phyloP scores from a whole-genome alignment of 2,329 filamentous ascomycete genomes.

The Allantophomopsis lycopodina region DNA sequence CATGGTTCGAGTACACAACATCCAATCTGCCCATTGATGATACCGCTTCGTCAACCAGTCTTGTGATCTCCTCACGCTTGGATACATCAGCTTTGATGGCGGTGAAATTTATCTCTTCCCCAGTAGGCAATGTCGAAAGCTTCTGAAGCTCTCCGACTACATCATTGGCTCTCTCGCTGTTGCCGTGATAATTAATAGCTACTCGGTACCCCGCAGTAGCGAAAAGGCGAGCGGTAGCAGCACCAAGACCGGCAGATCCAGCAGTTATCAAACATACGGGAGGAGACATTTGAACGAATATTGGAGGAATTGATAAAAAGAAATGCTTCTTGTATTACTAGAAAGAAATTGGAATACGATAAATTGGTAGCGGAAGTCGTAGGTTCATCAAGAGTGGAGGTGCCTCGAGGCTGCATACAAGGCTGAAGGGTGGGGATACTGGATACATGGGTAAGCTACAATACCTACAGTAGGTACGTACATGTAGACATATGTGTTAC shows the following conservation, averaged over 20 bases:
- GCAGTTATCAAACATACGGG: conserved; percentile 29
- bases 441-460: too few species aligned
- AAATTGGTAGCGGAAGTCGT: too few species aligned
- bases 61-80: conserved; percentile 39
- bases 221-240: conserved; percentile 51
- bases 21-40: conserved; percentile 56
- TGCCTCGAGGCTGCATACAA: too few species aligned
- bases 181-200: conserved; percentile 60
- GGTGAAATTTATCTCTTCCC: conserved; percentile 20
- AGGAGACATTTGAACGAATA: not conserved
- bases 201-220: conserved; percentile 55
- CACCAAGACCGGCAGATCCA: conserved; percentile 55
- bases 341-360: too few species aligned
- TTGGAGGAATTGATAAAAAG: too few species aligned
- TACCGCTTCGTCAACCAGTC: conserved; percentile 44
- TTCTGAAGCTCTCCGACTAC: conserved; percentile 40
- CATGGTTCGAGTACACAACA: conserved; percentile 63
- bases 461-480: too few species aligned
- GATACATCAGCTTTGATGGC: conserved; percentile 55
- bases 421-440: too few species aligned
- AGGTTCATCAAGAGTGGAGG: too few species aligned
- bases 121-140: conserved; percentile 31
- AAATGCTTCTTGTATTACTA: too few species aligned
- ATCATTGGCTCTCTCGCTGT: conserved; percentile 40
- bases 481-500: too few species aligned